A percentile compares a stretch with the other conserved stretches of the same genome.
Conservation (phyloP, 108 stramenopile genomes). For the Nitzschia inconspicua region DNA sequence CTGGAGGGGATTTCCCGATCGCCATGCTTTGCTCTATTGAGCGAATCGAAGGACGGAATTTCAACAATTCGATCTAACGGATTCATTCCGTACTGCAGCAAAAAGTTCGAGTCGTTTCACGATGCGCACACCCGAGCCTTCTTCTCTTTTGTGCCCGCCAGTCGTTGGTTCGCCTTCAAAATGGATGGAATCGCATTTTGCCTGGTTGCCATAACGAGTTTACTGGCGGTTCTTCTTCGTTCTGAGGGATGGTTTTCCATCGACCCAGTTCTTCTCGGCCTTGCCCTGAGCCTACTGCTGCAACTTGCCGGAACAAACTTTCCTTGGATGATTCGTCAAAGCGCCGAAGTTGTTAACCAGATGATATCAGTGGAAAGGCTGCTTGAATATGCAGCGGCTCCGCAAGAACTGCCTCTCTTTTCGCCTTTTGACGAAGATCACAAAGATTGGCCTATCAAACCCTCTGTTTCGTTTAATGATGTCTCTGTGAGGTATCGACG, state of each 20-base stretch:
- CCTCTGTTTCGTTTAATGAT: conserved; percentile 50
- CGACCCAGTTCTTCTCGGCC: conserved; percentile 62
- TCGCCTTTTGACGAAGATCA: conserved; percentile 28
- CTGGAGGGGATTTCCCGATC: conserved; percentile 73
- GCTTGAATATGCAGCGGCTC: conserved; percentile 51
- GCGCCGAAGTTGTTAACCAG: conserved; percentile 84
- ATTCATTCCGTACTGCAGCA: conserved; percentile 39
- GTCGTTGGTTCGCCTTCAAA: conserved; percentile 86
- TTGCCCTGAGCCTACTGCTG: conserved; percentile 55
- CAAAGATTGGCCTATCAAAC: conserved; percentile 66
- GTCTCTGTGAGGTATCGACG: conserved; percentile 65
- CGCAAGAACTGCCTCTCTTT: conserved; percentile 17
- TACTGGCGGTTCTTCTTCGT: conserved; percentile 67
- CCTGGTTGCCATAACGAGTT: conserved; percentile 55
- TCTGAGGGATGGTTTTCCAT: conserved; percentile 53
- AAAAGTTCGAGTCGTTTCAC: conserved; percentile 51
- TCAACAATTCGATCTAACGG: conserved; percentile 82
- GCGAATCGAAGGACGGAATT: conserved; percentile 83
- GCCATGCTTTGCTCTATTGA: conserved; percentile 76
- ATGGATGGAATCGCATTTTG: conserved; percentile 80
- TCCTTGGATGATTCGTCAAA: conserved; percentile 67
- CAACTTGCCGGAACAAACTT: conserved; percentile 55
- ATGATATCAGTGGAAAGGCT: conserved; percentile 89
- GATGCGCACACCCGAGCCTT: conserved; percentile 74
- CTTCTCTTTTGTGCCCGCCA: conserved; percentile 75